Conservation (phyloP, 2,329 filamentous ascomycete genomes). For the Phaeosphaeria sp. region DNA sequence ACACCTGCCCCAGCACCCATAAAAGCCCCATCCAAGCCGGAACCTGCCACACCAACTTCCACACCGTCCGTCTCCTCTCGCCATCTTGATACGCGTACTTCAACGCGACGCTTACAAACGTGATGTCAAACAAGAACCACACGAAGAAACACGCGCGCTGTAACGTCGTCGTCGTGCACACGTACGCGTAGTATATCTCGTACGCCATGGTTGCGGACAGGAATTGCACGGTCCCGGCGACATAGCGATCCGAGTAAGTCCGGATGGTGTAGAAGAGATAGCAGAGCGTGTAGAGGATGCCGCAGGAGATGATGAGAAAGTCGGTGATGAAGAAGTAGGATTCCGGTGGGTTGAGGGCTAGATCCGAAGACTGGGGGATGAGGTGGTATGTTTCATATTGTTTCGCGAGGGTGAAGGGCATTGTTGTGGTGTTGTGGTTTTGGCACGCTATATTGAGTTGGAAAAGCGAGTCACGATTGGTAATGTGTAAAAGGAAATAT, state of each 20-base stretch:
- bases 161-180: slow-evolving; percentile 42
- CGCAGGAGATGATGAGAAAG: slow-evolving; percentile 50
- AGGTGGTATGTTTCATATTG: slow-evolving; percentile 53
- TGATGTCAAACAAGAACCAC: slow-evolving; percentile 48
- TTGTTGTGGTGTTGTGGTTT: slow-evolving; percentile 10
- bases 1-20: slow-evolving; percentile 32
- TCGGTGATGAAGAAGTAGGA: slow-evolving; percentile 52
- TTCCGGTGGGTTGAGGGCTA: slow-evolving; percentile 46
- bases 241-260: slow-evolving; percentile 44
- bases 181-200: slow-evolving; percentile 50
- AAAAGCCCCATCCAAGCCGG: slow-evolving; percentile 38
- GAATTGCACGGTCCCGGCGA: slow-evolving; percentile 42
- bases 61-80: slow-evolving; percentile 26
- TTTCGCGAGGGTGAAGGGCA: slow-evolving; percentile 42
- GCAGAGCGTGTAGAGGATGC: slow-evolving; percentile 50
- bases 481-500: not conserved
- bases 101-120: slow-evolving; percentile 44
- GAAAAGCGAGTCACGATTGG: no score
- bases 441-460: no score
- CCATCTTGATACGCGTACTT: slow-evolving; percentile 32
- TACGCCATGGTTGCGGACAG: slow-evolving; percentile 46
- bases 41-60: slow-evolving; percentile 34
- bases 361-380: slow-evolving; percentile 60
- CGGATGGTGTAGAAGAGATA: slow-evolving; percentile 50
- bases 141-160: slow-evolving; percentile 46